Evolutionary conservation across 305 asterid genomes (phyloP).

Genomic region (Fraxinus greggii): DNA sequence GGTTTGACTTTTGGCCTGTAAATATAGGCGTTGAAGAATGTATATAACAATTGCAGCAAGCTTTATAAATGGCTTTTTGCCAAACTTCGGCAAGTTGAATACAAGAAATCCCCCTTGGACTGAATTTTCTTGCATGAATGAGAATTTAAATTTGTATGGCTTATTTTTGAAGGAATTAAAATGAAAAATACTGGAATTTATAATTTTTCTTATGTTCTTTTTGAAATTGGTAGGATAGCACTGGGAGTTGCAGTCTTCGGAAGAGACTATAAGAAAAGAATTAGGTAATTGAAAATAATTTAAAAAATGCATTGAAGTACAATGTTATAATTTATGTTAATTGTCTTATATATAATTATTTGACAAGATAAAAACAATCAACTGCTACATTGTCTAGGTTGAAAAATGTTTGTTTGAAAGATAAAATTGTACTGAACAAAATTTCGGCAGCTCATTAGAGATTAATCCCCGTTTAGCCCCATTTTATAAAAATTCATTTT

Average conservation of each 20-base stretch:
- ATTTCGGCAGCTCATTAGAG: background rate
- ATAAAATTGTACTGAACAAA: background rate
- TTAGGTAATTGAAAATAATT: constrained; percentile 30
- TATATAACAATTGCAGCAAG: constrained; percentile 28
- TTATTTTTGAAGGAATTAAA: constrained; percentile 16
- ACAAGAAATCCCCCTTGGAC: constrained; percentile 12
- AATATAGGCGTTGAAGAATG: background rate
- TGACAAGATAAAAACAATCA: constrained; percentile 19
- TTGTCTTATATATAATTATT: background rate
- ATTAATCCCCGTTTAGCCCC: background rate
- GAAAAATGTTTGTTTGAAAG: background rate
- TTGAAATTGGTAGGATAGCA: background rate
- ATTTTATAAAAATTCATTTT: too few relatives aligned
- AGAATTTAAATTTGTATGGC: constrained; percentile 23
- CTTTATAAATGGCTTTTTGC: constrained; percentile 40
- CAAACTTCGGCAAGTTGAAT: constrained; percentile 37
- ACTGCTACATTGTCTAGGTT: constrained; percentile 22
- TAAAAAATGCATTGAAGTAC: background rate
- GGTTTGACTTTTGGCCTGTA: constrained; percentile 45
- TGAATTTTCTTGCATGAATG: constrained; percentile 26
- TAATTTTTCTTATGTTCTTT: background rate
- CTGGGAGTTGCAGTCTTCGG: background rate
- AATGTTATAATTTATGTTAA: background rate
- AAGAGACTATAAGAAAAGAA: constrained; percentile 1
- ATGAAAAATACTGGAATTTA: constrained; percentile 5